Base-by-base conservation (phyloP, 2,329 filamentous ascomycete species). In the Ascochyta fabae region DNA sequence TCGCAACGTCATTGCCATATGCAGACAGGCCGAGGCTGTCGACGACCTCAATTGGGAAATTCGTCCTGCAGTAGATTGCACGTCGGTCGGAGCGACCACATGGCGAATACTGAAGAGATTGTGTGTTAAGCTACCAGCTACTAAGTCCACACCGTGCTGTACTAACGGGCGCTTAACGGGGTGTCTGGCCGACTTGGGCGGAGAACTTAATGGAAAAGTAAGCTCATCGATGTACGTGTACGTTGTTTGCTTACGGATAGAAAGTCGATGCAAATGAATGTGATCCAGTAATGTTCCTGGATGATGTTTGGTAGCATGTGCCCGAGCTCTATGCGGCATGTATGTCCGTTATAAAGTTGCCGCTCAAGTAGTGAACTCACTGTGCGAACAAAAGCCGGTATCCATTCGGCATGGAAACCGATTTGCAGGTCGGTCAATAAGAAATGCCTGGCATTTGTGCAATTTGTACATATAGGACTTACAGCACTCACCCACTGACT, bases 31-130 rank as follows among this genome's bases (percentile, higher is more conserved):
- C 34, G 42, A 54, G 43, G 53, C 22, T 46, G 47, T 26, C 8
- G 22, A 27, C 39, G 19, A 29, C 12, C 53, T 43, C 2, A 35
- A 47, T 38, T 15, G 9, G 34, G 53, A 22, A 51, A 44, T 43
- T 48, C 29, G 47, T 51, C 47, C 53, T 56, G 43, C 13, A n/a
- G 24, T 40, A 47, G 15, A 50, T 47, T 56, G 19, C 36, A 41
- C 24, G 19, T 27, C 24, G n/a, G 12, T 24, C 23, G 26, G 35
- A 35, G 23, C 35, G 29, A 19, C 42, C 46, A 50, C 40, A 39
- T 43, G 36, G 45, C 40, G 42, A n/a, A n/a, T 33, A 31, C 41
- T 34, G 35, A 16, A 42, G 6, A 29, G 34, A 22, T n/a, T 33
- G 36, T 47, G 31, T 43, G 10, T 6, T 19, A 13, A 24, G 23